These are phyloP conservation scores for Kluyveromyces lactis DNA, from an alignment of 805 yeast genomes.

Conservation along the genomic window DNA sequence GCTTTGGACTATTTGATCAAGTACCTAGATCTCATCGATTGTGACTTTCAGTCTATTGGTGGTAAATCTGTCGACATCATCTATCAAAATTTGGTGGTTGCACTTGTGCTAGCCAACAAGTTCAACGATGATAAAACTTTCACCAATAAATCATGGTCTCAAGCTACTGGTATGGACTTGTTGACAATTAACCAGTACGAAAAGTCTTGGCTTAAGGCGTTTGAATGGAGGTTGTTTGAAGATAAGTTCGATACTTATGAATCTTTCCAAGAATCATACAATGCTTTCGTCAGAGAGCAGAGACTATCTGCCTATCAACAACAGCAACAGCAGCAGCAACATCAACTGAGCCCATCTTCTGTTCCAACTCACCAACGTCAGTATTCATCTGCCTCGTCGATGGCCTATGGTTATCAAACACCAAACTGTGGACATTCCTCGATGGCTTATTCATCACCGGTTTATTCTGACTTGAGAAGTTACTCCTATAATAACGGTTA, in stretches of 20 bases:
- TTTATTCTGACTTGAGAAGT: constrained; percentile 15
- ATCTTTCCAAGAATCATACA: constrained; percentile 3
- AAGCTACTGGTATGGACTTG: constrained; percentile 79
- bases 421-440: constrained; percentile 12
- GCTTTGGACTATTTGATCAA: constrained; percentile 74
- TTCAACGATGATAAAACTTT: constrained; percentile 95
- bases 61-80: constrained; percentile 31
- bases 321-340: background rate
- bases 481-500: constrained; percentile 13
- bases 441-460: constrained; percentile 17
- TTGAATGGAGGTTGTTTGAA: constrained; percentile 52
- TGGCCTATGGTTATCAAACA: constrained; percentile 16
- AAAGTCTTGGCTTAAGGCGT: constrained; percentile 54
- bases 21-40: constrained; percentile 36
- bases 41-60: constrained; percentile 25
- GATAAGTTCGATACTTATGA: constrained; percentile 22
- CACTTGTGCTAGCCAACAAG: constrained; percentile 82
- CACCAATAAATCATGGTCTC: constrained; percentile 90
- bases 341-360: constrained; percentile 1
- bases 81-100: constrained; percentile 51
- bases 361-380: background rate
- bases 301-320: constrained; percentile 1
- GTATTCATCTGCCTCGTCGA: constrained; percentile 3
- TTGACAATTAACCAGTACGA: constrained; percentile 57
- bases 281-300: constrained; percentile 3